phyloP scores from a whole-genome alignment of 768 basidiomycete genomes.

The Boletus subcaerulescens region DNA sequence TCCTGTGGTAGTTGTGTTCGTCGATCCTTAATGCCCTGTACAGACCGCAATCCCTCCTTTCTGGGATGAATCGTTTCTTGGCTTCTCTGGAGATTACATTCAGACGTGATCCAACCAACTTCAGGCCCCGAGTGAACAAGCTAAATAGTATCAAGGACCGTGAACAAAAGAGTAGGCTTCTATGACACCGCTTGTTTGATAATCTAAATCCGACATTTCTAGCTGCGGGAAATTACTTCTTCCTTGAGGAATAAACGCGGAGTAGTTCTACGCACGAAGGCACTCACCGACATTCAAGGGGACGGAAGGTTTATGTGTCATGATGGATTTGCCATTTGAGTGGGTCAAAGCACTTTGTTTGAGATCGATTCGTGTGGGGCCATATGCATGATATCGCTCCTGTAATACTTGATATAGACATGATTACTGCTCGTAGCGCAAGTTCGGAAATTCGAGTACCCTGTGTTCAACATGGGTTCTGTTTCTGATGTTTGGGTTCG shows the following conservation, averaged over 20 bases:
- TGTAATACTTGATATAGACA: neutral
- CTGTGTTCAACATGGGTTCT: neutral
- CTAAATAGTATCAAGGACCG: slow-evolving; percentile 80
- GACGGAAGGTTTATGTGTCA: slow-evolving; percentile 16
- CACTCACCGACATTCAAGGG: neutral
- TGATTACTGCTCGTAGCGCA: neutral
- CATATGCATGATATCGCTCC: neutral
- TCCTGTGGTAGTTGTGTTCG: neutral
- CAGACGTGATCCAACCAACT: slow-evolving; percentile 95
- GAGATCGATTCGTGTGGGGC: neutral
- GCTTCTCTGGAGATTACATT: slow-evolving; percentile 96
- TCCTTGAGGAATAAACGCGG: slow-evolving; percentile 70
- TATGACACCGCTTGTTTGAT: neutral
- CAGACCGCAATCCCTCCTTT: slow-evolving; percentile 90
- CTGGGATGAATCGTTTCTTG: slow-evolving; percentile 98
- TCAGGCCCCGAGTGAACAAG: slow-evolving; percentile 87
- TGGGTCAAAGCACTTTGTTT: slow-evolving; percentile 3
- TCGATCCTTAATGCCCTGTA: neutral
- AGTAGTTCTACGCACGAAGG: neutral
- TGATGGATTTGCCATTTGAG: slow-evolving; percentile 10
- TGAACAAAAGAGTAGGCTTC: slow-evolving; percentile 73
- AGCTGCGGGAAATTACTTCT: slow-evolving; percentile 89
- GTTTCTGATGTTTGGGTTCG: neutral
- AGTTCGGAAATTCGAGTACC: neutral
- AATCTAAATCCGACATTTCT: slow-evolving; percentile 11